Base-by-base conservation (phyloP, 2,329 filamentous ascomycete species). In the Pseudogymnoascus sp. region DNA sequence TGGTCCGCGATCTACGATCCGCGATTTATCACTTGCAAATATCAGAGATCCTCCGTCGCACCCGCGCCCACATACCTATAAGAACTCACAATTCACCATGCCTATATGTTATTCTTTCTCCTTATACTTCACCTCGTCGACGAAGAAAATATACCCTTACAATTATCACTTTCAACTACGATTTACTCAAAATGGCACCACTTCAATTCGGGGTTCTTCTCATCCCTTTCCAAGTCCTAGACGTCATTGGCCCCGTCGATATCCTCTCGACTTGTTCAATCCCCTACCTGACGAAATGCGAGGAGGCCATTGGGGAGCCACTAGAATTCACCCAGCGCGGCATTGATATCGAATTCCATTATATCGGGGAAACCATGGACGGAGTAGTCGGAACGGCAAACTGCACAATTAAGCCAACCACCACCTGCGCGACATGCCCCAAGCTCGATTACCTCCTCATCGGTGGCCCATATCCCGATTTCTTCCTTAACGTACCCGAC, bases 361-460 rank as follows among this genome's bases (percentile, higher is more conserved):
- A 76, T 47, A 72, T 76, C 13, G 74, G 74, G 10, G 57, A 73
- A 23, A 73, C 68, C 1, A 50, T 62, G 5, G 72, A 76, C 10
- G 69, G 75, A 1, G 65, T 76, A 0, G 10, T 6, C 3, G 57
- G 71, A 2, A 61, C 61, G 13, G 69, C 70, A 53, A 68, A 68
- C 44, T 28, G 23, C 33, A 68, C 26, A 63, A 65, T 76, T 3
- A 60, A 69, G 3, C 75, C 74, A 9, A 74, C 73, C 1, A 66
- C 64, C 1, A 74, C 75, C 0, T 67, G 72, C 19, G 74, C 76
- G 9, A 67, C 74, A 9, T 75, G 70, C 59, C 76, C 76, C 1
- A 73, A 74, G 15, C 67, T 78, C 0, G 76, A 77, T 36, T 70
- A 71, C n/a, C 71, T 78, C 13, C 35, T 78, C 0, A 57, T 78